phyloP scores from a whole-genome alignment of 1,284 basidiomycete species.

The Leccinum subrobustum region DNA sequence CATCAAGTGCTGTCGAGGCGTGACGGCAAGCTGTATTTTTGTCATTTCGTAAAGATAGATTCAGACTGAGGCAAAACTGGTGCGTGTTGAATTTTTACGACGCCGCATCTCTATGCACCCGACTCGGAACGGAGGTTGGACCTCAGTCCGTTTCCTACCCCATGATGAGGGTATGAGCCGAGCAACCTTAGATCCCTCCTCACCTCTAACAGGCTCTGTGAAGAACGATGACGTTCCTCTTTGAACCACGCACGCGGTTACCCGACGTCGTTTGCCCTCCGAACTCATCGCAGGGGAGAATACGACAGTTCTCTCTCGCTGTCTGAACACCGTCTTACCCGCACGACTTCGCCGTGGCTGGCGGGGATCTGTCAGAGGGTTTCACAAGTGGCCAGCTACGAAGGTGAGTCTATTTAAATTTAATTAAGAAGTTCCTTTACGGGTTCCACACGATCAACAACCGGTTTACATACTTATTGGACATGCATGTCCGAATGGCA shows the following conservation, averaged over 20 bases:
- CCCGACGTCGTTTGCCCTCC: not conserved
- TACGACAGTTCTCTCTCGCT: not conserved
- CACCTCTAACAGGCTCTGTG: not conserved
- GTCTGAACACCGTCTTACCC: not conserved
- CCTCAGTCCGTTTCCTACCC: not conserved
- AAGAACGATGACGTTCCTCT: not conserved
- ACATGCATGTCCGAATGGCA: not conserved
- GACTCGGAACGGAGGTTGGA: not conserved
- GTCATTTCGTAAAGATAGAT: not conserved
- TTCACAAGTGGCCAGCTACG: not conserved
- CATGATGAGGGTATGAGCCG: not conserved
- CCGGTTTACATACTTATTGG: not conserved
- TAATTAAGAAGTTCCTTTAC: not conserved
- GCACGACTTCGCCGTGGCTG: not conserved
- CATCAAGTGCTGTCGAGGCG: not conserved
- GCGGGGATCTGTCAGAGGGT: not conserved
- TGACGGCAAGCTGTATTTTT: not conserved
- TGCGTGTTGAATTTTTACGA: not conserved
- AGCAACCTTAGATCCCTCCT: not conserved
- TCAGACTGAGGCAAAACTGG: not conserved
- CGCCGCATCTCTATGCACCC: not conserved
- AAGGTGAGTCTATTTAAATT: not conserved
- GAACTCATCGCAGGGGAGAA: not conserved
- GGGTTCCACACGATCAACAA: not conserved
- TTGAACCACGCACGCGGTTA: not conserved